These are phyloP conservation scores for Penicillium sp. DNA, from an alignment of 2,329 filamentous ascomycete species.

Conservation along the genomic window DNA sequence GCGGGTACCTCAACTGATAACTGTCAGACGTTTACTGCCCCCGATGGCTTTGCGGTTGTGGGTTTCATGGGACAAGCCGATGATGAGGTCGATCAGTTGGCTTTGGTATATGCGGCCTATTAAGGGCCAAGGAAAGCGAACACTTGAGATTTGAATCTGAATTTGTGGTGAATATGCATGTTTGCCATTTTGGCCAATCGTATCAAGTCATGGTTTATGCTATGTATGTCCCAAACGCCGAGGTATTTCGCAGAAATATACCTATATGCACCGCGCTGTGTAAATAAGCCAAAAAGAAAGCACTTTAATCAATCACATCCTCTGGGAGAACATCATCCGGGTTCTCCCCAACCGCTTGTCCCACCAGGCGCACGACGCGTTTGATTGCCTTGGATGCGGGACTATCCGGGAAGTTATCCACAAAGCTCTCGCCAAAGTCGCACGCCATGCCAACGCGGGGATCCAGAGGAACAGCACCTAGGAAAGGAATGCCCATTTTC, in stretches of 20 bases:
- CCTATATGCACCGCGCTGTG: slow-evolving; percentile 24
- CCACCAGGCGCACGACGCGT: slow-evolving; percentile 72
- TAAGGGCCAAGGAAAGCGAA: not conserved
- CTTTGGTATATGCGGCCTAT: slow-evolving; percentile 29
- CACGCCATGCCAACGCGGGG: slow-evolving; percentile 94
- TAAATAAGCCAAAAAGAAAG: slow-evolving; percentile 13
- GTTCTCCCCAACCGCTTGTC: slow-evolving; percentile 63
- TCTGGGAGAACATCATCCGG: slow-evolving; percentile 49
- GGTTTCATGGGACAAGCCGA: slow-evolving; percentile 54
- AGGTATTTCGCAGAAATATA: not conserved
- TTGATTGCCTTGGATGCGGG: slow-evolving; percentile 82
- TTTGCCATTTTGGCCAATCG: slow-evolving; percentile 9
- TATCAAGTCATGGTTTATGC: slow-evolving; percentile 20
- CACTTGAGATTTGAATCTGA: not conserved
- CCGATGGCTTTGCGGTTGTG: slow-evolving; percentile 52
- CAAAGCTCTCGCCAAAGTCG: slow-evolving; percentile 96
- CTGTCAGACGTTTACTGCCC: slow-evolving; percentile 50
- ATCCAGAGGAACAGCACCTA: slow-evolving; percentile 87
- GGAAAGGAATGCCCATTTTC: slow-evolving; percentile 83
- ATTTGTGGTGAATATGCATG: not conserved
- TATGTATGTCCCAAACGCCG: slow-evolving; percentile 21
- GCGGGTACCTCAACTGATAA: slow-evolving; percentile 49
- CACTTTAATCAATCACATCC: slow-evolving; percentile 26
- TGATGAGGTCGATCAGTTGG: slow-evolving; percentile 57
- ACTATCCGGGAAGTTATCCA: slow-evolving; percentile 89